These are phyloP conservation scores for Hebeloma cylindrosporum DNA, from an alignment of 768 basidiomycete genomes.

Conservation along the genomic window DNA sequence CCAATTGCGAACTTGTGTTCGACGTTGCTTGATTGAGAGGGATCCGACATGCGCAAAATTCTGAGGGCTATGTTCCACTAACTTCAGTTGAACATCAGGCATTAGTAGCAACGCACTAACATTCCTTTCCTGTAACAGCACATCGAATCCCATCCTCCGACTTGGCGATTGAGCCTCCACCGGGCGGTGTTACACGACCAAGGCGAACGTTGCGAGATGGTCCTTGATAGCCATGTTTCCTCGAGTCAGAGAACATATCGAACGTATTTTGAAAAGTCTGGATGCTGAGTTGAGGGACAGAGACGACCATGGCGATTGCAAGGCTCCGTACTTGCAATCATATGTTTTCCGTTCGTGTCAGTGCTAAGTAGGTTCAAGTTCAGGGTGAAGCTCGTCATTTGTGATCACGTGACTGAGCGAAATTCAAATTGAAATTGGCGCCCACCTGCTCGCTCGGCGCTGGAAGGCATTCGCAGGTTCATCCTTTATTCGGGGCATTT, in stretches of 20 bases:
- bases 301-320: constrained; percentile 24
- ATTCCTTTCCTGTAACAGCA: constrained; percentile 79
- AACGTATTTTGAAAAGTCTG: constrained; percentile 29
- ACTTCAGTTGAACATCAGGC: neutral
- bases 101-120: constrained; percentile 37
- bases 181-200: constrained; percentile 55
- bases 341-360: too few relatives aligned
- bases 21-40: constrained; percentile 34
- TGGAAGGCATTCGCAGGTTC: too few relatives aligned
- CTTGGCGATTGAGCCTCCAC: constrained; percentile 67
- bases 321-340: neutral
- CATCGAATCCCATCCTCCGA: constrained; percentile 66
- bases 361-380: too few relatives aligned
- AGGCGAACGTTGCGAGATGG: constrained; percentile 56
- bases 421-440: too few relatives aligned
- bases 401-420: too few relatives aligned
- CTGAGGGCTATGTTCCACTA: constrained; percentile 47
- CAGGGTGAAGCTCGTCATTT: too few relatives aligned
- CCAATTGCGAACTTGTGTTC: constrained; percentile 58
- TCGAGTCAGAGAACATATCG: constrained; percentile 42
- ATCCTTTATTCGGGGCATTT: too few relatives aligned
- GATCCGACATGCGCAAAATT: constrained; percentile 56
- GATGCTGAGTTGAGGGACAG: constrained; percentile 27
- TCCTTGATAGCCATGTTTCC: constrained; percentile 41
- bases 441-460: too few relatives aligned